Conservation (phyloP, 1,284 basidiomycete genomes). For the Naganishia cerealis region DNA sequence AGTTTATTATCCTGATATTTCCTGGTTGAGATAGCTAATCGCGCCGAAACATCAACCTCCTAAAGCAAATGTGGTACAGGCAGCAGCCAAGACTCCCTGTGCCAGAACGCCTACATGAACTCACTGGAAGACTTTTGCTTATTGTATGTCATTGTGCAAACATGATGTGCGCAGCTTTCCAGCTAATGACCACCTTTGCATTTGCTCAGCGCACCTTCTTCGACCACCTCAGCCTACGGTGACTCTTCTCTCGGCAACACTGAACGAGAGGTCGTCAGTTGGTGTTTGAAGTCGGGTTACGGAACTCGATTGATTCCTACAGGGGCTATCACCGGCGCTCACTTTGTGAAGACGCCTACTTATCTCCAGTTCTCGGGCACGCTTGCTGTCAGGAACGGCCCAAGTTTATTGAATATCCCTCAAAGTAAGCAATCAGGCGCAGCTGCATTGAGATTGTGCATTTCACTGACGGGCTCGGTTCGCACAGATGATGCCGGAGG, state of each 20-base stretch:
- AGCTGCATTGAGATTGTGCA: constrained; percentile 45
- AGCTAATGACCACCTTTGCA: constrained; percentile 24
- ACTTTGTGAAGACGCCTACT: constrained; percentile 57
- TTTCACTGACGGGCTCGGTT: background rate
- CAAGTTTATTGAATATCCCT: constrained; percentile 67
- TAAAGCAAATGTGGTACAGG: constrained; percentile 60
- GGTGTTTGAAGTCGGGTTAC: constrained; percentile 38
- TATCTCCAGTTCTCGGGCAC: constrained; percentile 56
- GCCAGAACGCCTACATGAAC: constrained; percentile 64
- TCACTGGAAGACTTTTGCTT: constrained; percentile 54
- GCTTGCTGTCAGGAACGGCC: constrained; percentile 61
- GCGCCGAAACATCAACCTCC: background rate
- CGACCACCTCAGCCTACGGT: constrained; percentile 50
- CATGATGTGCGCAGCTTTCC: constrained; percentile 53
- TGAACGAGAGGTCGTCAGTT: constrained; percentile 41
- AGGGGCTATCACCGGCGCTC: constrained; percentile 42
- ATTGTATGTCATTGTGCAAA: constrained; percentile 63
- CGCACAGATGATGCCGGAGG: constrained; percentile 52
- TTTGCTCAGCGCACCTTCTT: constrained; percentile 45
- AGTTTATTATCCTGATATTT: background rate
- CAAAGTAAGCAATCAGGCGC: constrained; percentile 60
- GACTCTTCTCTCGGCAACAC: constrained; percentile 46
- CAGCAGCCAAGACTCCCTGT: constrained; percentile 62
- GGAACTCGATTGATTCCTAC: constrained; percentile 49
- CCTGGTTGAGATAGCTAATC: background rate